Conservation (phyloP, 257 asterid species). For the Capsicum rhomboideum region DNA sequence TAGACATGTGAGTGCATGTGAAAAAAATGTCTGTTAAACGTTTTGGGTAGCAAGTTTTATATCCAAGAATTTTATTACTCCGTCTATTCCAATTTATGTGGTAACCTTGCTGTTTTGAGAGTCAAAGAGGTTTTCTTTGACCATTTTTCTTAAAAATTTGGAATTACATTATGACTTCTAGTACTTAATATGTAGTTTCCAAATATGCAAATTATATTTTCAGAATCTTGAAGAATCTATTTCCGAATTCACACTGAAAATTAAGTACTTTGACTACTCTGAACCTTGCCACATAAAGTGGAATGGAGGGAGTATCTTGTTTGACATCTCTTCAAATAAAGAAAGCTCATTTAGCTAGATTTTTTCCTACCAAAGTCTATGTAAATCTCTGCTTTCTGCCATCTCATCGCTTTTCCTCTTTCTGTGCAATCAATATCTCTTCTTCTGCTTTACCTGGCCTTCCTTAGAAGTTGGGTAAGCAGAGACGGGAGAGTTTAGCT, state of each 20-base stretch:
- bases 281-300: background rate
- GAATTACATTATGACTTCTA: background rate
- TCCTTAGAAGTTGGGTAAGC: background rate
- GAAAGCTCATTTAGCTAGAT: background rate
- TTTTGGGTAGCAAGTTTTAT: background rate
- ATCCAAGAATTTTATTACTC: background rate
- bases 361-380: background rate
- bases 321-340: background rate
- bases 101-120: background rate
- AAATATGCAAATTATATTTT: background rate
- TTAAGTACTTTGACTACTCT: background rate
- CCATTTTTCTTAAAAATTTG: background rate
- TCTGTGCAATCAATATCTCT: background rate
- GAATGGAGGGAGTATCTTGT: background rate
- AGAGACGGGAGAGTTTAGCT: background rate
- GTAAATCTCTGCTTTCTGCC: background rate
- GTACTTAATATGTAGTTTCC: background rate
- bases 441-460: background rate
- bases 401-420: background rate
- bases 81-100: background rate
- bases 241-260: background rate
- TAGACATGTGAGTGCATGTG: constrained; percentile 69
- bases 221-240: background rate
- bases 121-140: background rate
- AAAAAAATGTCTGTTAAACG: background rate